Conservation (phyloP, 1,139 yeast genomes). For the Debaryomycetaceae sp. region DNA sequence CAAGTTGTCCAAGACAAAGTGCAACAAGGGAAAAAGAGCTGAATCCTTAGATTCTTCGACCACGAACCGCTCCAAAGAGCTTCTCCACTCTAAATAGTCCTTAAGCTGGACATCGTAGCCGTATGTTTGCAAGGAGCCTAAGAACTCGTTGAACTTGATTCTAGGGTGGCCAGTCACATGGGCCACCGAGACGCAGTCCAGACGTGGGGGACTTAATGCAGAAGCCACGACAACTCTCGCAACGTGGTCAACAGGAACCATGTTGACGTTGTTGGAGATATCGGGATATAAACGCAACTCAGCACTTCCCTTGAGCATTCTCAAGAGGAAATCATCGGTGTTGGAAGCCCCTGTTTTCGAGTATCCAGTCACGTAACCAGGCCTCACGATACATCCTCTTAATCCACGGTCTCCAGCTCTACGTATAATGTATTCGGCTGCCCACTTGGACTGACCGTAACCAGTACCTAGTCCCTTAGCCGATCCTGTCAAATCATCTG, state of each 20-base stretch:
- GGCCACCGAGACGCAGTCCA: slow-evolving; percentile 60
- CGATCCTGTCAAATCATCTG: slow-evolving; percentile 81
- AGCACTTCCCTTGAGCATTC: slow-evolving; percentile 92
- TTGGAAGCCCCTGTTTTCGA: slow-evolving; percentile 81
- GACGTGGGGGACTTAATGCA: slow-evolving; percentile 69
- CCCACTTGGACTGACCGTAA: slow-evolving; percentile 98
- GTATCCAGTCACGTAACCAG: slow-evolving; percentile 94
- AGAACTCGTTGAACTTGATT: slow-evolving; percentile 69
- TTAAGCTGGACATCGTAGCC: slow-evolving; percentile 67
- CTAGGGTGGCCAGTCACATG: slow-evolving; percentile 99
- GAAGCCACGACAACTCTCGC: slow-evolving; percentile 87
- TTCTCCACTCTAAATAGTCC: slow-evolving; percentile 79
- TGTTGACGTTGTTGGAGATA: slow-evolving; percentile 82
- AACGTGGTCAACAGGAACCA: slow-evolving; percentile 98
- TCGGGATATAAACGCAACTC: slow-evolving; percentile 86
- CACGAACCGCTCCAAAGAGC: slow-evolving; percentile 70
- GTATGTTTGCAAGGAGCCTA: slow-evolving; percentile 59
- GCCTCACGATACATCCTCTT: slow-evolving; percentile 85
- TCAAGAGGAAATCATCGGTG: slow-evolving; percentile 90
- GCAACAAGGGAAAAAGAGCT: slow-evolving; percentile 89
- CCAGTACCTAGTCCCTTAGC: slow-evolving; percentile 82
- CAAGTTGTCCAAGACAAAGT: slow-evolving; percentile 87
- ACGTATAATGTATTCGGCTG: slow-evolving; percentile 85
- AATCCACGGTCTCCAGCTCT: slow-evolving; percentile 85
- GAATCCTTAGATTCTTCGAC: slow-evolving; percentile 68